phyloP scores from a whole-genome alignment of 2,329 filamentous ascomycete genomes.

The Fusarium sp. region DNA sequence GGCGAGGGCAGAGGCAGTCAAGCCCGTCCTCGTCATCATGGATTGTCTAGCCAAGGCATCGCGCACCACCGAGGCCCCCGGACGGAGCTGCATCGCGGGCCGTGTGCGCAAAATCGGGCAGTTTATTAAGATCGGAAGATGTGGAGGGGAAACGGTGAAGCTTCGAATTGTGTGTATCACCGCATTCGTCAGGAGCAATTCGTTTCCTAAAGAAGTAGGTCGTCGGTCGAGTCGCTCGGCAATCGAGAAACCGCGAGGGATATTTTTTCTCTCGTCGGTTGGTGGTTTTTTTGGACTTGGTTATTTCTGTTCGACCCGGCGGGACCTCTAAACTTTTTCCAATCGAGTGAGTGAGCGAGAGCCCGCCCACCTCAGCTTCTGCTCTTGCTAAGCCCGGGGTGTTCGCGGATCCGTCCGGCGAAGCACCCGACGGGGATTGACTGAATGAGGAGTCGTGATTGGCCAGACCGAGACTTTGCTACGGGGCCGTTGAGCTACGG shows the following conservation, averaged over 20 bases:
- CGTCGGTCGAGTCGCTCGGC: slow-evolving; percentile 2
- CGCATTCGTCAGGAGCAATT: slow-evolving; percentile 24
- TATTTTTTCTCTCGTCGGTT: slow-evolving; percentile 33
- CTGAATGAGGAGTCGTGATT: slow-evolving; percentile 9
- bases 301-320: slow-evolving; percentile 26
- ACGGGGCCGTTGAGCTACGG: slow-evolving; percentile 23
- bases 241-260: slow-evolving; percentile 31
- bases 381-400: slow-evolving; percentile 25
- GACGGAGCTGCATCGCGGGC: slow-evolving; percentile 64
- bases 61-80: slow-evolving; percentile 64
- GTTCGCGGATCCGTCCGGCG: slow-evolving; percentile 36
- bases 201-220: background rate
- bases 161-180: slow-evolving; percentile 13
- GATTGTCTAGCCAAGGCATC: slow-evolving; percentile 49
- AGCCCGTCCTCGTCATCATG: slow-evolving; percentile 34
- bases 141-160: slow-evolving; percentile 2
- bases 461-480: background rate
- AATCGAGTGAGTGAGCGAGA: slow-evolving; percentile 8
- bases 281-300: slow-evolving; percentile 34
- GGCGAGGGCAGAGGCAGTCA: slow-evolving; percentile 8
- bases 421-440: slow-evolving; percentile 22
- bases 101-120: slow-evolving; percentile 5
- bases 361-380: slow-evolving; percentile 6
- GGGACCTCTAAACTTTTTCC: slow-evolving; percentile 47
- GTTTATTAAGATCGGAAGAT: slow-evolving; percentile 10